A percentile compares a stretch with the other conserved stretches of the same genome.
These are phyloP conservation scores for Sugiyamaella qingdaonensis DNA, from an alignment of 805 yeast genomes.

Conservation along the genomic window DNA sequence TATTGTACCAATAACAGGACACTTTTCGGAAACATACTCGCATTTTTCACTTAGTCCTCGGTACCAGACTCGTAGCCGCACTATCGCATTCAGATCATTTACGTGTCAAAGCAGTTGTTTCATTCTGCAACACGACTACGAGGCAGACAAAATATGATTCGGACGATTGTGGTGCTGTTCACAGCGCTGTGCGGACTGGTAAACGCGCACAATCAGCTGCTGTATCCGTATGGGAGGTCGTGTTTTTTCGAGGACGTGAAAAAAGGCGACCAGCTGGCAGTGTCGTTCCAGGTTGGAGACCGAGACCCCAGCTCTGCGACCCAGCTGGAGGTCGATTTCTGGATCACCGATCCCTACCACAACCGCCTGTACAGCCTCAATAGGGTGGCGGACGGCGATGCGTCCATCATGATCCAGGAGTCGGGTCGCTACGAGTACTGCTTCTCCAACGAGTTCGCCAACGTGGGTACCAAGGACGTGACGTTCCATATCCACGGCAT, in stretches of 20 bases:
- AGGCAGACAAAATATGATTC: not conserved
- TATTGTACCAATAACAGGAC: too few relatives aligned
- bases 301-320: conserved; percentile 48
- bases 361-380: conserved; percentile 47
- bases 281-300: conserved; percentile 90
- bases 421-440: conserved; percentile 82
- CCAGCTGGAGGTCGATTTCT: conserved; percentile 53
- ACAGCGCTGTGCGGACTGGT: conserved; percentile 16
- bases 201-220: conserved; percentile 71
- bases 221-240: conserved; percentile 78
- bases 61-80: too few relatives aligned
- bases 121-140: too few relatives aligned
- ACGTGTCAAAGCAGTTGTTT: too few relatives aligned
- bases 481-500: conserved; percentile 94
- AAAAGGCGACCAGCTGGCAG: conserved; percentile 78
- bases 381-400: conserved; percentile 77
- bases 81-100: too few relatives aligned
- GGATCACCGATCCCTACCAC: conserved; percentile 47
- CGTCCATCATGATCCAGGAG: conserved; percentile 57
- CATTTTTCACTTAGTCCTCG: too few relatives aligned
- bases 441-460: conserved; percentile 80
- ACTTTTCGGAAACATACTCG: too few relatives aligned
- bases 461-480: conserved; percentile 76
- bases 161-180: not conserved
- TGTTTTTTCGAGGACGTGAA: conserved; percentile 85